Conservation (phyloP, 2,329 filamentous ascomycete genomes). For the Curvularia spicifera region DNA sequence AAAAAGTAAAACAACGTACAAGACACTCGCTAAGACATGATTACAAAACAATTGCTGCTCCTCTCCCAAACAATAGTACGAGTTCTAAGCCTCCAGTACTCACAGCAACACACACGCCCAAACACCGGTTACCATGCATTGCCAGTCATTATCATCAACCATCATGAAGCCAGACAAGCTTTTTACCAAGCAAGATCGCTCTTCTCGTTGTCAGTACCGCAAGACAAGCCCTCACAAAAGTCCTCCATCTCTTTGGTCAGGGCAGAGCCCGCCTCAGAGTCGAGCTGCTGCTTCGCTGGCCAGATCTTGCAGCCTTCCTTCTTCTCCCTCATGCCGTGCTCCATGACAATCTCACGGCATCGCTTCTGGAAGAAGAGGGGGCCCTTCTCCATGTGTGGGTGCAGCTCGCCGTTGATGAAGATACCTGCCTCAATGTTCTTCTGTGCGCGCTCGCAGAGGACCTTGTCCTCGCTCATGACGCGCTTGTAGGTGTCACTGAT, state of each 20-base stretch:
- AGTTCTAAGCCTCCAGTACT: conserved; percentile 26
- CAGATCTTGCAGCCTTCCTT: conserved; percentile 57
- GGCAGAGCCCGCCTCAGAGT: conserved; percentile 23
- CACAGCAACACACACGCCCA: conserved; percentile 16
- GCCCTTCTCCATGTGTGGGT: conserved; percentile 66
- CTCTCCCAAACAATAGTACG: conserved; percentile 6
- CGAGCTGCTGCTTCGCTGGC: conserved; percentile 54
- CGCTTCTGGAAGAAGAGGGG: conserved; percentile 63
- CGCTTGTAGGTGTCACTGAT: conserved; percentile 68
- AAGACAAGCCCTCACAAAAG: conserved; percentile 38
- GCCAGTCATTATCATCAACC: conserved; percentile 11
- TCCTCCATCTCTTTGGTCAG: conserved; percentile 36
- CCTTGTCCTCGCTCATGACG: conserved; percentile 70
- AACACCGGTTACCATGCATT: conserved; percentile 27
- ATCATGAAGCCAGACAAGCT: not conserved
- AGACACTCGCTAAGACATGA: conserved; percentile 11
- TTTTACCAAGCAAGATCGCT: conserved; percentile 35
- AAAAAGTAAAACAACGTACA: not conserved
- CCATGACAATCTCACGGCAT: conserved; percentile 57
- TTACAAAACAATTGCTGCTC: conserved; percentile 11
- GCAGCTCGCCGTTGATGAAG: conserved; percentile 68
- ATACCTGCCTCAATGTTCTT: conserved; percentile 67
- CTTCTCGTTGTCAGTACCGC: conserved; percentile 37
- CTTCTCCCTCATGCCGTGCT: conserved; percentile 58
- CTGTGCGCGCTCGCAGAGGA: conserved; percentile 65